phyloP scores from a whole-genome alignment of 164 flowering plant species.

The Protea cynaroides region DNA sequence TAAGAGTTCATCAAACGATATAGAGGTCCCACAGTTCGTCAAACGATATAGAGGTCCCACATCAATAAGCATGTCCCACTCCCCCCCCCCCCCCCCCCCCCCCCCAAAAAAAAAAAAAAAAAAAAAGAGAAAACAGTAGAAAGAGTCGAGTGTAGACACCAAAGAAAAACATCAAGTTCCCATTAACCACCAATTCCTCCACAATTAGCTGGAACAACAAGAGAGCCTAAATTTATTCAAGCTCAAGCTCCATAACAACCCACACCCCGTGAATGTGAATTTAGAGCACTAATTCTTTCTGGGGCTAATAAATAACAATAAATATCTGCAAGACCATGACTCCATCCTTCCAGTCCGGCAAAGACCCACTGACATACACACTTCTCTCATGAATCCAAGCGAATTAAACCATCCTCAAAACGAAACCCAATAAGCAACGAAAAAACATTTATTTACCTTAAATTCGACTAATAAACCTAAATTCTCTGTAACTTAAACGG shows the following conservation, averaged over 20 bases:
- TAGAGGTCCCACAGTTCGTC: no score
- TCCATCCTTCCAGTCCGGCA: constrained; percentile 2
- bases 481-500: background rate
- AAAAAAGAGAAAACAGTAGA: no score
- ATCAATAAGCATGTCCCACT: no score
- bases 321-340: background rate
- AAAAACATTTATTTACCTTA: background rate
- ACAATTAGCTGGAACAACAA: background rate
- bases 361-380: background rate
- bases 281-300: background rate
- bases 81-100: no score
- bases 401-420: background rate
- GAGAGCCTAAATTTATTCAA: background rate
- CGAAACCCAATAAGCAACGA: background rate
- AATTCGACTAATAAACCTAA: background rate
- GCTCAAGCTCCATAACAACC: background rate
- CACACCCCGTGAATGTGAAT: background rate
- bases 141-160: background rate
- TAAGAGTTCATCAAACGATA: no score
- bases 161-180: background rate
- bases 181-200: constrained; percentile 2
- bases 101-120: no score
- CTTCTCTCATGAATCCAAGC: background rate
- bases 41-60: no score
- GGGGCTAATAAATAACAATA: background rate